Evolutionary conservation across 1,284 basidiomycete species (phyloP).

Genomic region (Pisolithus thermaeus): DNA sequence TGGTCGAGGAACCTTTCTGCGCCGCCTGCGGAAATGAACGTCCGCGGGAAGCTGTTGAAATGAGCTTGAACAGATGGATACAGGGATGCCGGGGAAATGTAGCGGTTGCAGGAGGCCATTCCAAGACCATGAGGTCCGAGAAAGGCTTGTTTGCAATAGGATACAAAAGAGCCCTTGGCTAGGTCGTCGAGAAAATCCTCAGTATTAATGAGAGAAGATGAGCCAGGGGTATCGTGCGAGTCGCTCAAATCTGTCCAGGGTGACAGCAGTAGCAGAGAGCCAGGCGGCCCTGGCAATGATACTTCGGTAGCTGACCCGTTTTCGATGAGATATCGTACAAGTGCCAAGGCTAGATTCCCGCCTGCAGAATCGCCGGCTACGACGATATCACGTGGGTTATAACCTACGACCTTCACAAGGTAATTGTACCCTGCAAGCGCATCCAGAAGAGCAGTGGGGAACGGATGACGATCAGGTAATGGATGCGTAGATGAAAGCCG

Average conservation of each 20-base stretch:
- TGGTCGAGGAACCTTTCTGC: constrained; percentile 30
- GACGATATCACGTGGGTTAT: constrained; percentile 44
- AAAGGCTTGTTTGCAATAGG: constrained; percentile 13
- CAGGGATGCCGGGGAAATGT: constrained; percentile 15
- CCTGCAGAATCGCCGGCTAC: constrained; percentile 57
- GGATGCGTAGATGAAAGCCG: constrained; percentile 29
- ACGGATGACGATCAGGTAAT: constrained; percentile 28
- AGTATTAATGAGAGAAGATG: constrained; percentile 21
- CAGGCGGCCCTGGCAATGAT: constrained; percentile 31
- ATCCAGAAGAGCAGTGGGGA: constrained; percentile 51
- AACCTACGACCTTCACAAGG: constrained; percentile 37
- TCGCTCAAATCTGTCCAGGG: constrained; percentile 39
- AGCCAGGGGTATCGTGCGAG: constrained; percentile 20
- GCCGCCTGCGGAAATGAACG: constrained; percentile 29
- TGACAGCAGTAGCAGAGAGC: constrained; percentile 38
- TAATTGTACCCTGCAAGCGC: constrained; percentile 48
- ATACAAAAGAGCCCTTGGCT: constrained; percentile 2
- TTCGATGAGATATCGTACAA: constrained; percentile 35
- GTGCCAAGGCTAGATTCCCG: constrained; percentile 47
- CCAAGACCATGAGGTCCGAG: constrained; percentile 15
- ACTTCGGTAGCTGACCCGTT: constrained; percentile 8
- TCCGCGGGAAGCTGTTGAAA: constrained; percentile 32
- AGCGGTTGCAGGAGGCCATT: constrained; percentile 9
- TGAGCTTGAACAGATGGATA: constrained; percentile 5
- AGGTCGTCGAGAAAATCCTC: constrained; percentile 15